Conservation (phyloP, 2,329 filamentous ascomycete genomes). For the Monilinia polystroma region DNA sequence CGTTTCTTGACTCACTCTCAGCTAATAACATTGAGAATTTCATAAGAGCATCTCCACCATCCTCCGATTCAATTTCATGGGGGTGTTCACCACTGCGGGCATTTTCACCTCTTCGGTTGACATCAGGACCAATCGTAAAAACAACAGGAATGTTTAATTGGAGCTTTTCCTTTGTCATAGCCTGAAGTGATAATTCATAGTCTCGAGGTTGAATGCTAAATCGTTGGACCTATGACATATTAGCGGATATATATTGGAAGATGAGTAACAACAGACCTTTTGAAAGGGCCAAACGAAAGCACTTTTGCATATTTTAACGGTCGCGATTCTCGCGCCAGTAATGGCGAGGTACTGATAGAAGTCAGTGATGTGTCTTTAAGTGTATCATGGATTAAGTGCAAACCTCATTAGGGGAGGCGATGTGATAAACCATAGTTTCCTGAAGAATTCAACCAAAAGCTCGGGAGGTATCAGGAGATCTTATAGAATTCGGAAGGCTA, state of each 20-base stretch:
- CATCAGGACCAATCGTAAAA: conserved; percentile 80
- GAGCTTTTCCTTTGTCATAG: conserved; percentile 87
- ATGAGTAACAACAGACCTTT: conserved; percentile 45
- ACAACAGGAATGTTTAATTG: conserved; percentile 80
- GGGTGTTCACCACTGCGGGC: conserved; percentile 27
- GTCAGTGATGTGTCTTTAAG: conserved; percentile 53
- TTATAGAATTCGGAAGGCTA: not conserved
- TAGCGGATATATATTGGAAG: conserved; percentile 21
- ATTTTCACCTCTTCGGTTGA: conserved; percentile 53
- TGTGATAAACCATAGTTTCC: not conserved
- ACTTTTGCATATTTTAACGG: conserved; percentile 76
- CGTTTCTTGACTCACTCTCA: conserved; percentile 52
- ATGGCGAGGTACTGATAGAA: conserved; percentile 86
- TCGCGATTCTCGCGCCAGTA: conserved; percentile 73
- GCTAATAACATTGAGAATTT: conserved; percentile 83
- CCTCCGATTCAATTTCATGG: conserved; percentile 42
- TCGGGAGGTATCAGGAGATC: not conserved
- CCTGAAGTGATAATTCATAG: conserved; percentile 78
- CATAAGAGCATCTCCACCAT: conserved; percentile 62
- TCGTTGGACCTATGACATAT: conserved; percentile 32
- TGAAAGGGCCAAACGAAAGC: conserved; percentile 71
- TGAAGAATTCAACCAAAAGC: not conserved
- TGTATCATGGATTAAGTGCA: not conserved
- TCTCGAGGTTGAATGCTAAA: conserved; percentile 70
- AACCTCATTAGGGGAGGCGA: conserved; percentile 17